Base-by-base conservation (phyloP, 441 rosid genomes). In the Arabidopsis hybrid region DNA sequence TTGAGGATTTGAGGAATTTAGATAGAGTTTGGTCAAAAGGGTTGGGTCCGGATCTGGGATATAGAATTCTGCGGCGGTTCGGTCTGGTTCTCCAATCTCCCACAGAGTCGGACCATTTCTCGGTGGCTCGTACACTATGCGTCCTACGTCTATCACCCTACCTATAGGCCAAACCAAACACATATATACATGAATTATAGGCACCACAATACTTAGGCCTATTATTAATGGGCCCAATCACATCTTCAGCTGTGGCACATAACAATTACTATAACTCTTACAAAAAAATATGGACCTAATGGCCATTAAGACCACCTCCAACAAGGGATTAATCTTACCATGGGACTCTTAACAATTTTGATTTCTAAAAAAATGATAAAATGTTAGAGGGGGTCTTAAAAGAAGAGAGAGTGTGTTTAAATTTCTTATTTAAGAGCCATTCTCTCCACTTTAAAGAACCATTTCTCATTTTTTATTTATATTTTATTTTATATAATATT, bases 11-110 rank as follows among this genome's bases (percentile, higher is more conserved):
- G 75, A 14, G 74, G 32, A 5, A 26, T 61, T 29, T 5, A 67
- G 42, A 74, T 42, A 67, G 7, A 84, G 58, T 7, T 59, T 58
- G 58, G 87, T 88, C 14, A 53, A 10, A 35, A 81, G 67, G 1
- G 70, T 65, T 2, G 87, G 88, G 11, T 77, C 35, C 6, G 93
- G 86, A 13, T 84, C 79, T 3, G 91, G 96, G 16, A 88, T 61
- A 40, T 58, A 84, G 70, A 84, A 90, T 38, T 90, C 96, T 13
- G 76, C 85, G 0, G 93, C 96, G 0, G 83, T 78, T 16, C 93
- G 86, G 35, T 90, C 90, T 1, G 93, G 87, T 34, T 58, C 50
- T 0, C 96, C 96, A 3, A 90, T 90, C 79, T 88, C 90, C 96
- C 96, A 90, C 13, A 88, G 32, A 1, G 95, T 90, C 2, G 85